Base-by-base conservation (phyloP, 2,329 filamentous ascomycete genomes). In the Botryotinia narcissicola region DNA sequence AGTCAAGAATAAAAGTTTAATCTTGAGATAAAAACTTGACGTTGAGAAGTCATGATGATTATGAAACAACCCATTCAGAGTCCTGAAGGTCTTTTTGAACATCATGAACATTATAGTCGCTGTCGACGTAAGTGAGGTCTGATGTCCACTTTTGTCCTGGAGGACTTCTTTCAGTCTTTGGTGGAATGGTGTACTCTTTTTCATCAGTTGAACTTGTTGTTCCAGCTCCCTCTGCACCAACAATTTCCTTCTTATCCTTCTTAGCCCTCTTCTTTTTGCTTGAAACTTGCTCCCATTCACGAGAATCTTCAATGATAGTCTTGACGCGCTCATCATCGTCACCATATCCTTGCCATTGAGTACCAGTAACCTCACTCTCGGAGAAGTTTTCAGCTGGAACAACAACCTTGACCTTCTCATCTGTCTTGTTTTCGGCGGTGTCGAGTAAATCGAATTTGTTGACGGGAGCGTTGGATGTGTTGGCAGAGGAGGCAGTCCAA, bases 291-390 rank as follows among this genome's bases (percentile, higher is more conserved):
- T 83, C 89, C 89, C 89, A 91, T 29, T 82, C 81, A 61, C 85
- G 83, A 76, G 89, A 85, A 66, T 86, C 83, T 42, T 86, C 84
- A 32, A 83, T 83, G 72, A 89, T 83, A 80, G 87, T 83, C 82
- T 89, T 85, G 77, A 90, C 83, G 82, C 90, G 88, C 81, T 90
- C 87, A 81, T 91, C 88, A 80, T 90, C 88, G 4, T 87, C 87
- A 1, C 89, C 57, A 9, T 74, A 67, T 54, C 75, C 70, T 62
- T 75, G 72, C 68, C 75, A 60, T 70, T 77, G 59, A 66, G 74
- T 77, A n/a, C 76, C 75, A 35, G 42, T 60, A 20, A 73, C 61
- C 60, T 79, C 74, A 40, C 77, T 77, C 51, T 77, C 76, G 0
- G 78, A 78, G 22, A 76, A 74, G 29, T 71, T 69, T n/a, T 77